A percentile compares a stretch with the other conserved stretches of the same genome.
phyloP scores from a whole-genome alignment of 2,329 filamentous ascomycete genomes.

The Colletotrichum cereale region DNA sequence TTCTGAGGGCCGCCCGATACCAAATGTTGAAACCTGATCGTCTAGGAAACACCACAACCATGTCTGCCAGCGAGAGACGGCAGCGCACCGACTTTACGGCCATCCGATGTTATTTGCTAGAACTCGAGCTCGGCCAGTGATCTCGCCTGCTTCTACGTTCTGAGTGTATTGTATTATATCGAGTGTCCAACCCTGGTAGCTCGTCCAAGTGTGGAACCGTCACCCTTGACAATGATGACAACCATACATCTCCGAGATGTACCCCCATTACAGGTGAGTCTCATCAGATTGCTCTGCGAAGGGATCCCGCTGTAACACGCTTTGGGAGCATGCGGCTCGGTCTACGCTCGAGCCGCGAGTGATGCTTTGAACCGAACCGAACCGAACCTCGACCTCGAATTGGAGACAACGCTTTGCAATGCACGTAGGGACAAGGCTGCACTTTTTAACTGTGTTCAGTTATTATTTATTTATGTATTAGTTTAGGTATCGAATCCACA shows the following conservation, averaged over 20 bases:
- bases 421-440: not conserved
- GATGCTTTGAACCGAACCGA: too few relatives aligned
- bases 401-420: not conserved
- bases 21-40: not conserved
- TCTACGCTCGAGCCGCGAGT: not conserved
- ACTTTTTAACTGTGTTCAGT: not conserved
- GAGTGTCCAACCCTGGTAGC: not conserved
- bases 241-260: too few relatives aligned
- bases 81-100: not conserved
- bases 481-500: slow-evolving; percentile 4
- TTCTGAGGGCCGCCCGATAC: not conserved
- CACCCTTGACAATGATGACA: not conserved
- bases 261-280: too few relatives aligned
- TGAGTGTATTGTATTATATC: not conserved
- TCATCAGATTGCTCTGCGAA: too few relatives aligned
- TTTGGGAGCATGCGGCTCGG: not conserved
- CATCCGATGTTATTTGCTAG: not conserved
- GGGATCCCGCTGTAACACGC: too few relatives aligned
- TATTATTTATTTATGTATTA: not conserved
- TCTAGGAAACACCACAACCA: not conserved
- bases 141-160: not conserved
- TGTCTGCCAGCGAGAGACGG: not conserved
- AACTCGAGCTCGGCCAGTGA: not conserved
- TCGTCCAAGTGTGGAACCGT: not conserved
- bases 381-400: not conserved